Percentiles rank a stretch among this genome's conserved stretches.
phyloP scores from a whole-genome alignment of 495 filamentous ascomycete genomes.

The Penicillium fimorum region DNA sequence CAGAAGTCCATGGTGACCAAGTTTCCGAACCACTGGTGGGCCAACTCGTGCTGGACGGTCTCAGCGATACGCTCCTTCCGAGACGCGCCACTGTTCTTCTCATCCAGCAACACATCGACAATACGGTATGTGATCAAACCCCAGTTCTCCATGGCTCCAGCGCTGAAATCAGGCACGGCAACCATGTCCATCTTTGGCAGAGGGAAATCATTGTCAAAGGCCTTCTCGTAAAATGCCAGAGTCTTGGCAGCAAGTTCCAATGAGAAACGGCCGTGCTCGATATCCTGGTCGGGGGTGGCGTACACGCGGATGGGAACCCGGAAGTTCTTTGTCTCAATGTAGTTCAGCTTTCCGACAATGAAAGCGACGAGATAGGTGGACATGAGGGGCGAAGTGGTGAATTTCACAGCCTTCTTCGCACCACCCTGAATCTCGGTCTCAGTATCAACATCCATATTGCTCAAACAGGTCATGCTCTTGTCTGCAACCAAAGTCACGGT shows the following conservation, averaged over 20 bases:
- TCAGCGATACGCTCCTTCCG: slow-evolving; percentile 91
- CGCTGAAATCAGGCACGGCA: slow-evolving; percentile 90
- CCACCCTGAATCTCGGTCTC: slow-evolving; percentile 55
- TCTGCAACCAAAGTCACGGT: slow-evolving; percentile 63
- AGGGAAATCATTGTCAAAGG: slow-evolving; percentile 54
- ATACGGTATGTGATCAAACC: slow-evolving; percentile 93
- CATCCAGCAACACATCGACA: slow-evolving; percentile 88
- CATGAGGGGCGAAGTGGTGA: slow-evolving; percentile 65
- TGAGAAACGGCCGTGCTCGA: slow-evolving; percentile 64
- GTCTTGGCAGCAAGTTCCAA: slow-evolving; percentile 61
- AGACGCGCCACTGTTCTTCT: slow-evolving; percentile 87
- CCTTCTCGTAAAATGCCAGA: slow-evolving; percentile 54
- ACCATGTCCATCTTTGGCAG: slow-evolving; percentile 97
- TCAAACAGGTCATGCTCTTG: slow-evolving; percentile 60
- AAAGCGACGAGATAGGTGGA: slow-evolving; percentile 70
- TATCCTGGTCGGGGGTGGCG: slow-evolving; percentile 61
- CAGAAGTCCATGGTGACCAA: slow-evolving; percentile 99
- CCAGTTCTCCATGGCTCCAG: slow-evolving; percentile 99
- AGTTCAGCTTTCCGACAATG: slow-evolving; percentile 65
- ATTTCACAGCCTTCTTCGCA: slow-evolving; percentile 63
- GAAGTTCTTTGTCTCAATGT: slow-evolving; percentile 63
- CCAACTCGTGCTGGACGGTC: slow-evolving; percentile 93
- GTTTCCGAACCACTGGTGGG: slow-evolving; percentile 99
- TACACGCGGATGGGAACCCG: slow-evolving; percentile 64
- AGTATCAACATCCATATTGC: slow-evolving; percentile 65